Base-by-base conservation (phyloP, 2,329 filamentous ascomycete genomes). In the Xylaria sp. region DNA sequence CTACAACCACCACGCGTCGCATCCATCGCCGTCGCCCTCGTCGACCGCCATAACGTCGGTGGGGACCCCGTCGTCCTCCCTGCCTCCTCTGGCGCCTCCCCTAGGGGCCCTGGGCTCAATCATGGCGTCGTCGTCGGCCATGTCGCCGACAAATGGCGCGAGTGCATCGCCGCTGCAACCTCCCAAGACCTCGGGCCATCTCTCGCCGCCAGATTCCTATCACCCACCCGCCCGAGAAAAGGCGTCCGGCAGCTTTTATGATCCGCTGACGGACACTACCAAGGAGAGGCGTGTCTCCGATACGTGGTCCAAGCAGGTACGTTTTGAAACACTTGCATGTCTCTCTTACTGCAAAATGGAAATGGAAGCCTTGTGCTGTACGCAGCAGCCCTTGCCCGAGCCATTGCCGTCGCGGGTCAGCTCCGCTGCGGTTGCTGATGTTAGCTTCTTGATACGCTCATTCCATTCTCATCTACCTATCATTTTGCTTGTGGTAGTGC, bases 191-290 rank as follows among this genome's bases (percentile, higher is more conserved):
- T 61, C 63, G 6, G 61, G 66, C 19, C 66, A 66, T 45, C 57
- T 66, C n/a, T 63, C 65, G 44, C 59, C 63, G 46, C 59, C 68
- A 42, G 67, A 66, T 54, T 73, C 71, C 61, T 71, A 67, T 38
- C 63, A 69, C 41, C 66, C 67, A 37, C 59, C 65, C 21, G 54
- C 65, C 49, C 69, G 68, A 62, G 73, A 76, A 48, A 76, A 75
- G 64, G 67, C 69, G 7, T 65, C 71, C 8, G 72, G 74, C 52
- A 75, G 71, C 62, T 76, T 76, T 55, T 77, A 77, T 68, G 74
- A 77, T 61, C 75, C 74, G 39, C 71, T 75, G 42, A 74, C 74
- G 19, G 74, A 76, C 57, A 74, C 74, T 7, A 74, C 74, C 21
- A 69, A 71, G 54, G 70, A 76, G 59, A 70, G 72, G 54, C 67